A percentile compares a stretch with the other conserved stretches of the same genome.
phyloP scores from a whole-genome alignment of 2,329 filamentous ascomycete genomes.

The Spiromastix sp. region DNA sequence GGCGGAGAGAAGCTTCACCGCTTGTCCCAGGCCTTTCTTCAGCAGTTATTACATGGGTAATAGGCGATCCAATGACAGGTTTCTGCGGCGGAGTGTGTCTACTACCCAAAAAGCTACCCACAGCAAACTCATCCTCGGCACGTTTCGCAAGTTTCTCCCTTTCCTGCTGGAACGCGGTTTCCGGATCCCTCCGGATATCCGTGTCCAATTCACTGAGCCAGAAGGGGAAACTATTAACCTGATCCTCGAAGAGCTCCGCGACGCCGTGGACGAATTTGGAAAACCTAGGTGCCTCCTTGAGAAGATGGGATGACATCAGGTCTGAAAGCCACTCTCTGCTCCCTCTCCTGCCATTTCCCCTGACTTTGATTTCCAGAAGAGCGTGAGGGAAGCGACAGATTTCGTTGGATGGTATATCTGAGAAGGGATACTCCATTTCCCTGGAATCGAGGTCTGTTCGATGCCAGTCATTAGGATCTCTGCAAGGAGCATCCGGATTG shows the following conservation, averaged over 20 bases:
- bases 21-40: too few relatives aligned
- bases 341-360: conserved; percentile 44
- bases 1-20: conserved; percentile 14
- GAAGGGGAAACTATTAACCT: conserved; percentile 92
- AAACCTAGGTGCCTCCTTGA: conserved; percentile 81
- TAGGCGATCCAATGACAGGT: conserved; percentile 25
- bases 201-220: conserved; percentile 88
- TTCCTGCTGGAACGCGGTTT: conserved; percentile 81
- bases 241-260: conserved; percentile 83
- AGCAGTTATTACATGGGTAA: conserved; percentile 17
- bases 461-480: conserved; percentile 84
- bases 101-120: conserved; percentile 73
- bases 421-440: conserved; percentile 79
- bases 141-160: conserved; percentile 71
- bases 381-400: conserved; percentile 85
- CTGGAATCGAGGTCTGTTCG: conserved; percentile 76
- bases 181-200: conserved; percentile 88
- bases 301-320: conserved; percentile 82
- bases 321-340: conserved; percentile 81
- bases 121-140: conserved; percentile 77
- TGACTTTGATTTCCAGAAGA: conserved; percentile 84
- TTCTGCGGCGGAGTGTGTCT: conserved; percentile 20
- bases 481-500: conserved; percentile 74
- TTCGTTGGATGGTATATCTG: conserved; percentile 78
- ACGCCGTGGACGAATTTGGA: conserved; percentile 96